phyloP scores from a whole-genome alignment of 2,329 filamentous ascomycete genomes.

The Niveomyces coronatus region DNA sequence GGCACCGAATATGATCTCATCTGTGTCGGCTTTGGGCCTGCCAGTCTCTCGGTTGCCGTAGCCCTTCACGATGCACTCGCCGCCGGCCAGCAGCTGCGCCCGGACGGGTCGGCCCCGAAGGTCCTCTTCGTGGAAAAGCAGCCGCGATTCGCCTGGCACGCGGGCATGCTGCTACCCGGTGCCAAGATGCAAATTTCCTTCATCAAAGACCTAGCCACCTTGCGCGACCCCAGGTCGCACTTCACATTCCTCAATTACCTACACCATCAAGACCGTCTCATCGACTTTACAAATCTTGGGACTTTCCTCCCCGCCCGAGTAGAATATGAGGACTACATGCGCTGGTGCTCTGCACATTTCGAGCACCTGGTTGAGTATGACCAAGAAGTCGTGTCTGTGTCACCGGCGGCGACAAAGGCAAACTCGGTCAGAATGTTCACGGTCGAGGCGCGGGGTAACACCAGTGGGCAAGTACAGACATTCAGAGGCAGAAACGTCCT shows the following conservation, averaged over 20 bases:
- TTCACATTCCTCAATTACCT: constrained; percentile 97
- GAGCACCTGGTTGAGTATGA: constrained; percentile 62
- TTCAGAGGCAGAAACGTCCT: constrained; percentile 56
- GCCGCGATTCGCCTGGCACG: constrained; percentile 76
- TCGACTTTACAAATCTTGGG: constrained; percentile 81
- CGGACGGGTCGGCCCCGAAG: constrained; percentile 45
- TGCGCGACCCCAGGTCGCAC: constrained; percentile 76
- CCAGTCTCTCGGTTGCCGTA: constrained; percentile 79
- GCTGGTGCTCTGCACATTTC: constrained; percentile 82
- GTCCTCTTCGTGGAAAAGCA: constrained; percentile 87
- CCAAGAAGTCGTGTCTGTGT: constrained; percentile 64
- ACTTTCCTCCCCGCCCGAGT: constrained; percentile 79
- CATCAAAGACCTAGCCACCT: constrained; percentile 86
- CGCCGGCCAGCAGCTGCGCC: constrained; percentile 30
- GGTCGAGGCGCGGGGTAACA: constrained; percentile 53
- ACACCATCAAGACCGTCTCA: constrained; percentile 66
- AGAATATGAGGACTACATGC: constrained; percentile 93
- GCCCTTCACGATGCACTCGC: constrained; percentile 74
- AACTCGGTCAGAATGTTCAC: constrained; percentile 53
- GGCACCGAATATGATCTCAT: constrained; percentile 72
- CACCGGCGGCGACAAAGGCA: constrained; percentile 42
- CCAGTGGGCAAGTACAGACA: constrained; percentile 42
- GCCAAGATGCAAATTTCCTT: constrained; percentile 98
- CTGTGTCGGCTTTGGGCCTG: constrained; percentile 88
- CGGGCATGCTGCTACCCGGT: constrained; percentile 87